A percentile compares a stretch with the other conserved stretches of the same genome.
Evolutionary conservation across 2,329 filamentous ascomycete species (phyloP).

Genomic region (Curvularia hawaiiensis): DNA sequence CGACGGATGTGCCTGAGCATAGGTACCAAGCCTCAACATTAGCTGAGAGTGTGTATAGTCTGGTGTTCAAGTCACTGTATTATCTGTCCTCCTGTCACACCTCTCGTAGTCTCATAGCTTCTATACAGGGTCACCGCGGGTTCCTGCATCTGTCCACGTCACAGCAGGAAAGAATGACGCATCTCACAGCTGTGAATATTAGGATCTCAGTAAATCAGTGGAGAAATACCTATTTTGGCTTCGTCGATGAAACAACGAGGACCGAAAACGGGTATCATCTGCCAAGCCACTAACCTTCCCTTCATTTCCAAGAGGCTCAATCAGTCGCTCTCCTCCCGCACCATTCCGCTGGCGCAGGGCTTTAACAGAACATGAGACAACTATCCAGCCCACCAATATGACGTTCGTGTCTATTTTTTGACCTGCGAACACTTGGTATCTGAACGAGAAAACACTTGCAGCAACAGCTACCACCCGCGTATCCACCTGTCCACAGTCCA

Average conservation of each 20-base stretch:
- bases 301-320: slow-evolving; percentile 6
- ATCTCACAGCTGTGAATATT: background rate
- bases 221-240: slow-evolving; percentile 1
- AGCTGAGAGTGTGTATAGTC: background rate
- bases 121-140: background rate
- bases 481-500: background rate
- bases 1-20: slow-evolving; percentile 8
- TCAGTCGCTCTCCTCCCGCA: background rate
- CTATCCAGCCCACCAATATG: too few relatives aligned
- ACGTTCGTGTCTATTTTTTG: background rate
- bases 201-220: background rate
- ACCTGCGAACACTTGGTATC: background rate
- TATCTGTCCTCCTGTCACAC: background rate
- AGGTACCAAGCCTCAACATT: background rate
- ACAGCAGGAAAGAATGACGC: background rate
- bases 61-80: background rate
- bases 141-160: background rate
- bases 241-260: slow-evolving; percentile 12
- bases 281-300: slow-evolving; percentile 12
- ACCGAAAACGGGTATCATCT: slow-evolving; percentile 2
- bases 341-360: slow-evolving; percentile 1
- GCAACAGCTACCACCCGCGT: background rate
- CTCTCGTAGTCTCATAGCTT: background rate
- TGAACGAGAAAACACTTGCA: background rate
- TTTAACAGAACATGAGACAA: background rate